Percentiles rank a stretch among this genome's conserved stretches.
Conservation (phyloP, 192 early-diverging fungal genomes). For the Coemansia biformis region DNA sequence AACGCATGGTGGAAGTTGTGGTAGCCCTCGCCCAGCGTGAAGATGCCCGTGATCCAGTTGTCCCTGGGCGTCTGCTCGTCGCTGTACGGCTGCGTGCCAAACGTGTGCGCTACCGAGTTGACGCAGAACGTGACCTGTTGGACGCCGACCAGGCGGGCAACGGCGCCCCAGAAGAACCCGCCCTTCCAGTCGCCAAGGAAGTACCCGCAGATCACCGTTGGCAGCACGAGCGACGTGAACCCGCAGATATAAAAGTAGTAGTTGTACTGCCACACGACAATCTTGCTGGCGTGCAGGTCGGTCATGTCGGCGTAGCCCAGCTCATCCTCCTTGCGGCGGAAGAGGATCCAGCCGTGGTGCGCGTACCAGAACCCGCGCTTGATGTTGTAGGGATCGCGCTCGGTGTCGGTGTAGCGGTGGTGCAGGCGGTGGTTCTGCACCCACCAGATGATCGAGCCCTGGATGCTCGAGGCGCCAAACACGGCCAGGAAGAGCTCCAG, state of each 20-base stretch:
- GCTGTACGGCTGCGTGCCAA: slow-evolving; percentile 72
- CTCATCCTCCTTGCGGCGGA: slow-evolving; percentile 62
- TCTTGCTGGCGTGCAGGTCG: slow-evolving; percentile 65
- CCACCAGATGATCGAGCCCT: slow-evolving; percentile 85
- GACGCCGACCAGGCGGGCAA: slow-evolving; percentile 65
- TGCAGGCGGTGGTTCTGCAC: slow-evolving; percentile 77
- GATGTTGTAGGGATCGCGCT: slow-evolving; percentile 78
- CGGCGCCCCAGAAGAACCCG: slow-evolving; percentile 70
- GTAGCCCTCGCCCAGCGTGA: slow-evolving; percentile 76
- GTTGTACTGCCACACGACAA: slow-evolving; percentile 72
- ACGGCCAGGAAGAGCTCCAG: slow-evolving; percentile 57
- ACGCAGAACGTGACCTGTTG: slow-evolving; percentile 84
- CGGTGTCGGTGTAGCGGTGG: slow-evolving; percentile 82
- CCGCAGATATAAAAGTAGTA: slow-evolving; percentile 66
- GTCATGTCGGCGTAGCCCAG: slow-evolving; percentile 76
- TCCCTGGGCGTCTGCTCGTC: slow-evolving; percentile 80
- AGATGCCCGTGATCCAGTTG: slow-evolving; percentile 73
- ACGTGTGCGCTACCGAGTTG: slow-evolving; percentile 74
- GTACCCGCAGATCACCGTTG: slow-evolving; percentile 75
- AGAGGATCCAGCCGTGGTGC: slow-evolving; percentile 80
- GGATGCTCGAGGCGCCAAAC: slow-evolving; percentile 64
- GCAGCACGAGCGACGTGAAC: slow-evolving; percentile 73
- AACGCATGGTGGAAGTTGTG: slow-evolving; percentile 87
- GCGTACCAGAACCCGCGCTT: slow-evolving; percentile 76
- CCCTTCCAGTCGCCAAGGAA: slow-evolving; percentile 73